These are phyloP conservation scores for Claviceps quebecensis DNA, from an alignment of 2,329 filamentous ascomycete species.

Conservation along the genomic window DNA sequence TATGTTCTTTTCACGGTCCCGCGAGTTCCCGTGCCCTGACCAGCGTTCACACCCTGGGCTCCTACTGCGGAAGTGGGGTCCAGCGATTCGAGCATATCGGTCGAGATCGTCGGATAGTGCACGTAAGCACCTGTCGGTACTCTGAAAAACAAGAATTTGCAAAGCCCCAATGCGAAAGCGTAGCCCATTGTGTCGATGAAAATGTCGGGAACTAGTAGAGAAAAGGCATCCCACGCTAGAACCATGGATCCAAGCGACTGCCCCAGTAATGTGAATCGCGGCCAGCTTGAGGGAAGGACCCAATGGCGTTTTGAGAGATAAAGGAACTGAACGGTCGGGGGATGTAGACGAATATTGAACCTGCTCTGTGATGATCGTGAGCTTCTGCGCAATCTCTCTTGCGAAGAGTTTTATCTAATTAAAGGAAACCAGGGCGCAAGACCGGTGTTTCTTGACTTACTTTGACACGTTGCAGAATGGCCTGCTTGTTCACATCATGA, in stretches of 20 bases:
- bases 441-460: constrained; percentile 24
- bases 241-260: constrained; percentile 82
- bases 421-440: not conserved
- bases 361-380: constrained; percentile 40
- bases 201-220: constrained; percentile 79
- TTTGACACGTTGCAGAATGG: constrained; percentile 65
- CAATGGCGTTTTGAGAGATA: constrained; percentile 81
- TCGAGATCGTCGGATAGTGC: constrained; percentile 96
- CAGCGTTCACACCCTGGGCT: constrained; percentile 65
- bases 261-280: constrained; percentile 83
- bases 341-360: constrained; percentile 84
- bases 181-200: constrained; percentile 99
- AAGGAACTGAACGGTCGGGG: constrained; percentile 72
- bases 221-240: constrained; percentile 83
- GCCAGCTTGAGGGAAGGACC: constrained; percentile 78
- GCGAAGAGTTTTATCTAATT: not conserved
- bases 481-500: constrained; percentile 68
- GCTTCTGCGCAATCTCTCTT: not conserved
- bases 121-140: constrained; percentile 88
- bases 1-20: constrained; percentile 66
- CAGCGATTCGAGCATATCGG: constrained; percentile 84
- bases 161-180: constrained; percentile 74
- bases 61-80: constrained; percentile 46
- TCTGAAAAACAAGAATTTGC: constrained; percentile 63
- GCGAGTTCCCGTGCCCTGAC: constrained; percentile 57